These are phyloP conservation scores for Ganoderma boninense DNA, from an alignment of 1,284 basidiomycete genomes.

Conservation along the genomic window DNA sequence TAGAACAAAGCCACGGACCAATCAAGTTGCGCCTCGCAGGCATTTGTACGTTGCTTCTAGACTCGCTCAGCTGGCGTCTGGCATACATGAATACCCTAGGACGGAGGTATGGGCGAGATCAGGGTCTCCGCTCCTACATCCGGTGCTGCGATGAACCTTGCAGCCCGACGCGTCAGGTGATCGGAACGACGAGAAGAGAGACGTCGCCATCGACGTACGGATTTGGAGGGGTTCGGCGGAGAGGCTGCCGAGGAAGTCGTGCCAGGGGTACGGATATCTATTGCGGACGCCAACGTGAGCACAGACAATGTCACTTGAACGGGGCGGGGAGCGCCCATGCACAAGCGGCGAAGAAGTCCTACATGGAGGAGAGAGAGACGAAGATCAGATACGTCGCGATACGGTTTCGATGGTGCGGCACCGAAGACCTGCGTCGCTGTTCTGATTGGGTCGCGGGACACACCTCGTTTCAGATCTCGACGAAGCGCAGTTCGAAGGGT, in stretches of 20 bases:
- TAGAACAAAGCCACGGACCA: slow-evolving; percentile 55
- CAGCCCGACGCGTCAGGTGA: slow-evolving; percentile 7
- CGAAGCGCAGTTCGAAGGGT: slow-evolving; percentile 65
- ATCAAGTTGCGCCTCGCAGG: slow-evolving; percentile 9
- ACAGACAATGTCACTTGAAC: neutral
- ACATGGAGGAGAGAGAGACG: slow-evolving; percentile 1
- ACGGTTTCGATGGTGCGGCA: neutral
- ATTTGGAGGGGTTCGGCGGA: slow-evolving; percentile 67
- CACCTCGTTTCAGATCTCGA: slow-evolving; percentile 77
- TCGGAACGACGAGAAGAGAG: slow-evolving; percentile 1
- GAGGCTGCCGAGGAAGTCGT: slow-evolving; percentile 59
- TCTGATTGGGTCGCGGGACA: slow-evolving; percentile 17
- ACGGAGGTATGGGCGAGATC: slow-evolving; percentile 59
- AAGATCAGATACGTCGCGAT: slow-evolving; percentile 21
- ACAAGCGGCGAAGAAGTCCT: slow-evolving; percentile 58
- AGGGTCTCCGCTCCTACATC: slow-evolving; percentile 49
- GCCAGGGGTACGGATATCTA: slow-evolving; percentile 72
- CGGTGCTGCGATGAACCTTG: slow-evolving; percentile 72
- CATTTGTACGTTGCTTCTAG: neutral
- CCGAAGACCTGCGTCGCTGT: slow-evolving; percentile 10
- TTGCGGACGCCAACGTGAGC: neutral
- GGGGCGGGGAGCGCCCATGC: slow-evolving; percentile 33
- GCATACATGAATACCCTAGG: slow-evolving; percentile 75
- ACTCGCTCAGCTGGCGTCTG: slow-evolving; percentile 60
- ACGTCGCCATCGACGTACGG: slow-evolving; percentile 47